phyloP scores from a whole-genome alignment of 2,329 filamentous ascomycete genomes.

The Calycina herbarum region DNA sequence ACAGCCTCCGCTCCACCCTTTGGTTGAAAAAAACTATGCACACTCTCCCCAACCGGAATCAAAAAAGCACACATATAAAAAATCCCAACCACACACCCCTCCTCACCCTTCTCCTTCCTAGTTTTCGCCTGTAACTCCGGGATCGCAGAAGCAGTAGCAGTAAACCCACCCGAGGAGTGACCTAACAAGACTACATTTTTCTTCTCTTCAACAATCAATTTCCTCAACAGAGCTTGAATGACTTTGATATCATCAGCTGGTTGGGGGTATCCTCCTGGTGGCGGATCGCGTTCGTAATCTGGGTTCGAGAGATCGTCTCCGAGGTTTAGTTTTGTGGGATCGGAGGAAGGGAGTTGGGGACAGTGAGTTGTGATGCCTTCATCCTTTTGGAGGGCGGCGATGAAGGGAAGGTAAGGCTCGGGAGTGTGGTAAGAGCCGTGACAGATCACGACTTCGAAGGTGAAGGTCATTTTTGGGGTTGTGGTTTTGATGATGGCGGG shows the following conservation, averaged over 20 bases:
- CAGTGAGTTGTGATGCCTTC: neutral
- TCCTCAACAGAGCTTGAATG: neutral
- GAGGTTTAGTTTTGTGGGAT: slow-evolving; percentile 5
- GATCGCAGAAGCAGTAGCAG: slow-evolving; percentile 1
- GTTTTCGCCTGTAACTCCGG: slow-evolving; percentile 5
- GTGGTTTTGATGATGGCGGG: neutral
- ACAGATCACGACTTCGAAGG: slow-evolving; percentile 9
- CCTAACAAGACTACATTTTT: slow-evolving; percentile 10
- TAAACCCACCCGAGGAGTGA: slow-evolving; percentile 12
- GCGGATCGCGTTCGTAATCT: neutral
- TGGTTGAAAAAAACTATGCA: slow-evolving; percentile 13
- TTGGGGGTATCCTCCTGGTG: slow-evolving; percentile 11
- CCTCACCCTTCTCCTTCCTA: neutral
- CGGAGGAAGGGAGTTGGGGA: slow-evolving; percentile 11
- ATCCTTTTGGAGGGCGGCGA: slow-evolving; percentile 4
- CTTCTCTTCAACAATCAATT: neutral
- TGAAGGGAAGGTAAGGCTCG: slow-evolving; percentile 11
- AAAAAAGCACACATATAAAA: slow-evolving; percentile 11
- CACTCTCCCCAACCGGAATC: slow-evolving; percentile 10
- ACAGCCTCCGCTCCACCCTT: slow-evolving; percentile 10
- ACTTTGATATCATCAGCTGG: neutral
- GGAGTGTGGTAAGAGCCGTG: slow-evolving; percentile 17
- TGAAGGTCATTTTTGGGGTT: slow-evolving; percentile 4
- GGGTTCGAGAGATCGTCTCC: slow-evolving; percentile 6
- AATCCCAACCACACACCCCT: slow-evolving; percentile 9